Base-by-base conservation (phyloP, 2,329 filamentous ascomycete species). In the Beauveria caledonica region DNA sequence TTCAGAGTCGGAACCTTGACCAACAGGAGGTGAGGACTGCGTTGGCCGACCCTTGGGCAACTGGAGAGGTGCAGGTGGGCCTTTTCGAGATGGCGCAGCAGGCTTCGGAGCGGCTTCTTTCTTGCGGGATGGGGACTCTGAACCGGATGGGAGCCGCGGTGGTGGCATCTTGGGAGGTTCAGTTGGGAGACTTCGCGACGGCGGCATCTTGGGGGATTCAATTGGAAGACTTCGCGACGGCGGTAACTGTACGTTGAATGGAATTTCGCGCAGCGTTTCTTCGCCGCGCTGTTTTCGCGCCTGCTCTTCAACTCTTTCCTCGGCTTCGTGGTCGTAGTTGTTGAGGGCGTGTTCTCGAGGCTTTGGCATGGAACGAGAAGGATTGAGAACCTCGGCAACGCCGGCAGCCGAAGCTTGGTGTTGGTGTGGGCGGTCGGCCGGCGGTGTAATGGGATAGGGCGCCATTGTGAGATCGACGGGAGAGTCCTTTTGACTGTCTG, bases 61-160 rank as follows among this genome's bases (percentile, higher is more conserved):
- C 68, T 92, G 87, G 58, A 97, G 74, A 2, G 93, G 92, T 13
- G 91, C 89, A 51, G 93, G 93, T 3, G 92, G 92, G 6, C 87
- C 84, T 72, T 96, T 97, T 62, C 92, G 84, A 17, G 81, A 78
- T 61, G 85, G 86, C 3, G 52, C 27, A 62, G 80, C 78, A 10
- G 74, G 70, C 5, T 79, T 68, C 3, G 75, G 15, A 45, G n/a
- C 13, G 23, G 33, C 76, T 29, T 80, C 76, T 39, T 80, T 76
- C 15, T 75, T 65, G 42, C 73, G 70, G 1, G 78, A 75, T 1
- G 76, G 77, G 13, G 80, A 72, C 61, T 80, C 76, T 29, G 70
- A 65, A 17, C 67, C 66, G 17, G 69, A 65, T 9, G 80, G 81
- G 2, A 77, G 76, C 29, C 74, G 76, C n/a, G 80, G 80, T n/a